phyloP scores from a whole-genome alignment of 768 basidiomycete species.

The Pleurotus giganteus region DNA sequence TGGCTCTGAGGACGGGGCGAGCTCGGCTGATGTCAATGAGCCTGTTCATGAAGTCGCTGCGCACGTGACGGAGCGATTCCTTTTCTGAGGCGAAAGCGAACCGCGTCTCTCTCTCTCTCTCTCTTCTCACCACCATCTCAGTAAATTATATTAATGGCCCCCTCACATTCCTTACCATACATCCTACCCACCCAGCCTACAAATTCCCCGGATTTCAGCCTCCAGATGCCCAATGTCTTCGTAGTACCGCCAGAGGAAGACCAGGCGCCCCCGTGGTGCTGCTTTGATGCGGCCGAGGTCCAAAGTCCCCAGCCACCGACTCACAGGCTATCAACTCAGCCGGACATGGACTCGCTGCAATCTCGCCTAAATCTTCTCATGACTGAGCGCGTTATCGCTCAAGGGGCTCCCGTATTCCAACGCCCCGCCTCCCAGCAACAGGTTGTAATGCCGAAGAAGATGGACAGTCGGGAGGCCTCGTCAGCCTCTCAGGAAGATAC shows the following conservation, averaged over 20 bases:
- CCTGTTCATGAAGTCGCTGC: neutral
- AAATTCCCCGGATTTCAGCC: constrained; percentile 10
- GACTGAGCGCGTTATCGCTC: constrained; percentile 9
- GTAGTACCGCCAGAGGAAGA: constrained; percentile 62
- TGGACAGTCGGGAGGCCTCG: constrained; percentile 1
- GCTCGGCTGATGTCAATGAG: neutral
- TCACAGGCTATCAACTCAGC: constrained; percentile 9
- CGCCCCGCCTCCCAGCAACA: constrained; percentile 16
- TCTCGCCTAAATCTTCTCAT: constrained; percentile 22
- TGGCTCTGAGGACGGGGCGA: constrained; percentile 15
- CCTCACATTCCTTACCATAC: constrained; percentile 7
- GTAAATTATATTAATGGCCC: constrained; percentile 1
- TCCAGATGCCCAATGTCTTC: constrained; percentile 49
- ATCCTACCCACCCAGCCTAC: constrained; percentile 10
- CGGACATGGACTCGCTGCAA: constrained; percentile 33
- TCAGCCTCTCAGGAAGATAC: constrained; percentile 8
- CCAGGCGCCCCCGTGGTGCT: constrained; percentile 49
- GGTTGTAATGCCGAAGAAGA: constrained; percentile 24
- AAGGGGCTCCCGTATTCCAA: constrained; percentile 20
- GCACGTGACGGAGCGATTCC: constrained; percentile 24
- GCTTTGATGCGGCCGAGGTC: constrained; percentile 46
- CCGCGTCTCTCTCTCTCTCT: constrained; percentile 1
- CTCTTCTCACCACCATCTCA: constrained; percentile 1
- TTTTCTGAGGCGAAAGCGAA: neutral
- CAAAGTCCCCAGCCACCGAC: constrained; percentile 10